A percentile compares a stretch with the other conserved stretches of the same genome.
These are phyloP conservation scores for Alternaria burnsii DNA, from an alignment of 2,329 filamentous ascomycete genomes.

Conservation along the genomic window DNA sequence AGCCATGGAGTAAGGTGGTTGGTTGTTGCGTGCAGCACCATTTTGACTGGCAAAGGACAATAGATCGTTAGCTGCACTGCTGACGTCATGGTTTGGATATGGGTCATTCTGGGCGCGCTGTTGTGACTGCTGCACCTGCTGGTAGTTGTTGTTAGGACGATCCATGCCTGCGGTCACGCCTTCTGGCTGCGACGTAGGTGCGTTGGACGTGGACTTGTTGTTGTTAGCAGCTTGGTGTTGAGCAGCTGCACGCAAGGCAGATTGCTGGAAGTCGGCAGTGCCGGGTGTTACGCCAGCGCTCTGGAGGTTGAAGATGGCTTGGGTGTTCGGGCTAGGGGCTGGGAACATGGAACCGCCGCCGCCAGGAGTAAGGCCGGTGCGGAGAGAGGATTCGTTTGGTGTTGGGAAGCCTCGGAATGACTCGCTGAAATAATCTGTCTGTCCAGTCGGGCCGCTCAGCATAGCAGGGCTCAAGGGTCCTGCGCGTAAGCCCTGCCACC, in stretches of 20 bases:
- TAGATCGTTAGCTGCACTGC: constrained; percentile 92
- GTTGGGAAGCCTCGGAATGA: constrained; percentile 88
- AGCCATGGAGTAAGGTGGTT: constrained; percentile 59
- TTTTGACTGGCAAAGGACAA: constrained; percentile 83
- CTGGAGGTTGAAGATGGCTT: constrained; percentile 81
- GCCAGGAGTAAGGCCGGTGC: constrained; percentile 91
- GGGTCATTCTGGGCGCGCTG: constrained; percentile 63
- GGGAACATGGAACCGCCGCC: constrained; percentile 98
- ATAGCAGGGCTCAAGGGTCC: constrained; percentile 96
- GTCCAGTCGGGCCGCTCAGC: constrained; percentile 79
- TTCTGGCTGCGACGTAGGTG: constrained; percentile 56
- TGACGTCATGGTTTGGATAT: constrained; percentile 87
- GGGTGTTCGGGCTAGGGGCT: constrained; percentile 84
- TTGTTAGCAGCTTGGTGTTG: constrained; percentile 44
- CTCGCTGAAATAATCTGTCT: constrained; percentile 87
- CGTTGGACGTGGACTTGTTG: constrained; percentile 54
- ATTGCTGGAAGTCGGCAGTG: constrained; percentile 93
- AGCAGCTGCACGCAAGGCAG: constrained; percentile 81
- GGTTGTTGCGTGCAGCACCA: constrained; percentile 63
- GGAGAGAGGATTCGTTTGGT: constrained; percentile 92
- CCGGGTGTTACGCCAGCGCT: constrained; percentile 86
- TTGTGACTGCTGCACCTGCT: constrained; percentile 52
- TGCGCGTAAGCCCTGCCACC: constrained; percentile 89
- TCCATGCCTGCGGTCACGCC: constrained; percentile 56
- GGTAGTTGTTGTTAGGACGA: constrained; percentile 65